A percentile compares a stretch with the other conserved stretches of the same genome.
These are phyloP conservation scores for Capsicum chinense DNA, from an alignment of 257 asterid species.

Conservation along the genomic window DNA sequence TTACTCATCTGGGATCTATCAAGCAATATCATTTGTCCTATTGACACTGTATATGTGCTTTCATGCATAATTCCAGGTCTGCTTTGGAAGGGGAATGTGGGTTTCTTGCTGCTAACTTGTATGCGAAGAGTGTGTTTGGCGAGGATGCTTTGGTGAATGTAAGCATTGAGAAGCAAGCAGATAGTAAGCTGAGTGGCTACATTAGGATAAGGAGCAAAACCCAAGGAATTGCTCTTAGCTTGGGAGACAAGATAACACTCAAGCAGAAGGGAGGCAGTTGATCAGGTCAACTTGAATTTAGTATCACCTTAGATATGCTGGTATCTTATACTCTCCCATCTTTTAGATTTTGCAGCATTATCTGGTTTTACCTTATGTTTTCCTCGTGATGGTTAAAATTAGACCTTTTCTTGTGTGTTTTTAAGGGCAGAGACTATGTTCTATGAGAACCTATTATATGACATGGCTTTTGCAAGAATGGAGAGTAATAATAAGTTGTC, in stretches of 20 bases:
- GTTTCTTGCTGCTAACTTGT: constrained; percentile 91
- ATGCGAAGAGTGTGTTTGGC: constrained; percentile 97
- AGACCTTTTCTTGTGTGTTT: not conserved
- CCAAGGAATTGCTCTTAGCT: constrained; percentile 98
- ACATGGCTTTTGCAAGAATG: not conserved
- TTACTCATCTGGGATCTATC: not conserved
- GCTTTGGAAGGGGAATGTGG: constrained; percentile 99
- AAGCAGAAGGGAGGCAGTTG: constrained; percentile 99
- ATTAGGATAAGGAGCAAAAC: constrained; percentile 99
- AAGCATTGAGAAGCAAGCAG: constrained; percentile 89
- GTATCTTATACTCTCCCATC: constrained; percentile 20
- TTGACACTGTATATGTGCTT: not conserved
- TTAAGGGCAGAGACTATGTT: not conserved
- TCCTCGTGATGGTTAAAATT: not conserved
- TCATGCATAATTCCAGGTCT: constrained; percentile 60
- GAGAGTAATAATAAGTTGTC: not conserved
- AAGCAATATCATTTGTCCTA: not conserved
- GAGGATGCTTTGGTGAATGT: constrained; percentile 98
- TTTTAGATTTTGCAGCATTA: constrained; percentile 6
- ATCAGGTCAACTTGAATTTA: constrained; percentile 32
- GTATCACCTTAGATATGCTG: constrained; percentile 15
- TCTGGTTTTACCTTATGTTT: not conserved
- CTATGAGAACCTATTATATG: not conserved
- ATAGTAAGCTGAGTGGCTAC: constrained; percentile 90
- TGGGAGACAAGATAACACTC: constrained; percentile 97